Conservation (phyloP, 768 basidiomycete species). For the Lactarius sp. region DNA sequence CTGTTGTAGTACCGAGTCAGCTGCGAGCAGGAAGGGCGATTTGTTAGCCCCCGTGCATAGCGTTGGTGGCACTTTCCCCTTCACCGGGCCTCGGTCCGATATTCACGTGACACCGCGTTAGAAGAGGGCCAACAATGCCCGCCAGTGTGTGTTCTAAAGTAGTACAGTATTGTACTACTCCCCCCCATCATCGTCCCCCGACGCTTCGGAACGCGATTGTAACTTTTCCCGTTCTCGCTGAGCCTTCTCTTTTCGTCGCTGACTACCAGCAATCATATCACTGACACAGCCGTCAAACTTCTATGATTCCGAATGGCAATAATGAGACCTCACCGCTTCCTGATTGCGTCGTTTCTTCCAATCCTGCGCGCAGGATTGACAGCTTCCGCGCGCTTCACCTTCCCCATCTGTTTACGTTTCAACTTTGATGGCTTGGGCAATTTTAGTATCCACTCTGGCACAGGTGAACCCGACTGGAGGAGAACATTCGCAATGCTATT, state of each 20-base stretch:
- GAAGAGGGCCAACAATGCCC: background rate
- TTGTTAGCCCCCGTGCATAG: background rate
- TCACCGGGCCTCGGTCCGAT: background rate
- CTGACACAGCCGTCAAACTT: constrained; percentile 18
- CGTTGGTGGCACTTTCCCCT: background rate
- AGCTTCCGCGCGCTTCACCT: constrained; percentile 69
- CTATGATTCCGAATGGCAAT: background rate
- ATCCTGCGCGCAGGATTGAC: constrained; percentile 68
- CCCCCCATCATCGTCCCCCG: background rate
- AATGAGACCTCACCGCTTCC: constrained; percentile 50
- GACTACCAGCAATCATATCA: constrained; percentile 27
- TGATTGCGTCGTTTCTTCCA: constrained; percentile 65
- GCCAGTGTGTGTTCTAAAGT: background rate
- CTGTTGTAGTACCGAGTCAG: background rate
- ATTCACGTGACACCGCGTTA: background rate
- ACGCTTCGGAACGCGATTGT: background rate
- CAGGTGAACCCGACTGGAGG: constrained; percentile 81
- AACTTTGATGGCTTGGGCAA: constrained; percentile 91
- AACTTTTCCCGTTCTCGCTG: constrained; percentile 30
- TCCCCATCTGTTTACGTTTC: constrained; percentile 81
- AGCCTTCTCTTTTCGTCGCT: constrained; percentile 67
- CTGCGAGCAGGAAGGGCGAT: background rate
- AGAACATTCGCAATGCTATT: constrained; percentile 92
- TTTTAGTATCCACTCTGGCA: constrained; percentile 93
- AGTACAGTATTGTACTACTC: background rate